These are phyloP conservation scores for Populus tremula DNA, from an alignment of 345 rosid genomes.

Conservation along the genomic window DNA sequence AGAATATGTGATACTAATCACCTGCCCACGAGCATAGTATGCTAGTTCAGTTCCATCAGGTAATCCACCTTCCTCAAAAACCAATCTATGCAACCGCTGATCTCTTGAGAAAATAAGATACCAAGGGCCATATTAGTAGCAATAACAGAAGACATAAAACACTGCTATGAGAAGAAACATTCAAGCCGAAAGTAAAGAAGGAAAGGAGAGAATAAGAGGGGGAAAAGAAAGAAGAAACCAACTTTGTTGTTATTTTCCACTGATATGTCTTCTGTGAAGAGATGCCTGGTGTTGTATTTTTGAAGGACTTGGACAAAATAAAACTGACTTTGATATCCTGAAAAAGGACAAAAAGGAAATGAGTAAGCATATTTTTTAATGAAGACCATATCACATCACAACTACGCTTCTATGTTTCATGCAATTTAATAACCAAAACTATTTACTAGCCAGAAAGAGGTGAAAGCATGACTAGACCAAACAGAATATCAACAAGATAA, in stretches of 20 bases:
- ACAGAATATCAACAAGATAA: conserved; percentile 9
- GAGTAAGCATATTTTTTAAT: neutral
- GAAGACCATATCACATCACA: neutral
- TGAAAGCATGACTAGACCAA: neutral
- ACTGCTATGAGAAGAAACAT: neutral
- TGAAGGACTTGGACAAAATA: conserved; percentile 30
- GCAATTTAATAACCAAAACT: neutral
- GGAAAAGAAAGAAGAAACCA: conserved; percentile 23
- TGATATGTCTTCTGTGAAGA: conserved; percentile 25
- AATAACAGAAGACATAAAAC: neutral
- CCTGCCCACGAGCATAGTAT: conserved; percentile 36
- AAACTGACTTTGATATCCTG: conserved; percentile 28
- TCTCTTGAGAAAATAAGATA: conserved; percentile 23
- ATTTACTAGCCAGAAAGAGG: neutral
- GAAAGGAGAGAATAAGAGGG: conserved; percentile 11
- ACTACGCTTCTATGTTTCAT: neutral
- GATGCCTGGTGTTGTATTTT: conserved; percentile 28
- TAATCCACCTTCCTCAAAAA: conserved; percentile 33
- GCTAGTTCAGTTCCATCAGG: conserved; percentile 40
- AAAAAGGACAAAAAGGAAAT: neutral
- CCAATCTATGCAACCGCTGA: conserved; percentile 31
- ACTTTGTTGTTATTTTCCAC: conserved; percentile 28
- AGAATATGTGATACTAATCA: conserved; percentile 24
- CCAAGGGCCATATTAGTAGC: neutral
- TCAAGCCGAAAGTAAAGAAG: neutral